Percentiles rank a stretch among this genome's conserved stretches.
These are phyloP conservation scores for Coemansia sp. DNA, from an alignment of 192 early-diverging fungal genomes.

Conservation along the genomic window DNA sequence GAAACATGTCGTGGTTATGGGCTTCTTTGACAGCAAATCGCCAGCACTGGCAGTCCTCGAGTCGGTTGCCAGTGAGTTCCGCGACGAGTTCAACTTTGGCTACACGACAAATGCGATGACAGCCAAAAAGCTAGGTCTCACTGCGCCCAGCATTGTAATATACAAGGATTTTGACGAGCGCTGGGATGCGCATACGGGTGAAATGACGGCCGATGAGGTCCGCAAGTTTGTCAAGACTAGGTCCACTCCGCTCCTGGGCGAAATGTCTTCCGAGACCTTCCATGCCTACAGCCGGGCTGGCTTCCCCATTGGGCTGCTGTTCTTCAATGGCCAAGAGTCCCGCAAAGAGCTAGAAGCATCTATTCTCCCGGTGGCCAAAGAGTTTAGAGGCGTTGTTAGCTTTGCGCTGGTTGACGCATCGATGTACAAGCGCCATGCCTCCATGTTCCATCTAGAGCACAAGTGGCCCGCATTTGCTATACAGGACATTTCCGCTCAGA, in stretches of 20 bases:
- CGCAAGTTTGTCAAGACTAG: slow-evolving; percentile 65
- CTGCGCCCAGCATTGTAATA: slow-evolving; percentile 66
- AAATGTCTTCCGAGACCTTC: slow-evolving; percentile 87
- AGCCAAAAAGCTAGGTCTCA: slow-evolving; percentile 53
- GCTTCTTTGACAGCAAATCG: slow-evolving; percentile 60
- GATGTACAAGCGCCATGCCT: slow-evolving; percentile 78
- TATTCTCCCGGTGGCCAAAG: slow-evolving; percentile 66
- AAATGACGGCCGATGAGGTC: slow-evolving; percentile 52
- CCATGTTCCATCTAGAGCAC: slow-evolving; percentile 76
- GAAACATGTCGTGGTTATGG: slow-evolving; percentile 82
- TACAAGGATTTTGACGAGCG: slow-evolving; percentile 85
- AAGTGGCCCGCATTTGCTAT: slow-evolving; percentile 93
- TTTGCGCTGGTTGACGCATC: slow-evolving; percentile 85
- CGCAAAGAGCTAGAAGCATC: slow-evolving; percentile 50
- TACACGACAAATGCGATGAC: slow-evolving; percentile 57
- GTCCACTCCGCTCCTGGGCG: slow-evolving; percentile 83
- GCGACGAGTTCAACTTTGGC: slow-evolving; percentile 87
- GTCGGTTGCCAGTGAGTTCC: slow-evolving; percentile 64
- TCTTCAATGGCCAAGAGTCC: slow-evolving; percentile 65
- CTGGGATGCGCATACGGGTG: slow-evolving; percentile 60
- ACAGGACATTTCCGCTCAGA: slow-evolving; percentile 61
- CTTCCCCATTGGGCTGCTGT: slow-evolving; percentile 83
- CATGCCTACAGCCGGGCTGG: slow-evolving; percentile 70
- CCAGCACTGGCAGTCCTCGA: slow-evolving; percentile 58
- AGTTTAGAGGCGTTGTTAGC: slow-evolving; percentile 77